These are phyloP conservation scores for Peronosclerospora sorghi DNA, from an alignment of 352 stramenopile species.

Conservation along the genomic window DNA sequence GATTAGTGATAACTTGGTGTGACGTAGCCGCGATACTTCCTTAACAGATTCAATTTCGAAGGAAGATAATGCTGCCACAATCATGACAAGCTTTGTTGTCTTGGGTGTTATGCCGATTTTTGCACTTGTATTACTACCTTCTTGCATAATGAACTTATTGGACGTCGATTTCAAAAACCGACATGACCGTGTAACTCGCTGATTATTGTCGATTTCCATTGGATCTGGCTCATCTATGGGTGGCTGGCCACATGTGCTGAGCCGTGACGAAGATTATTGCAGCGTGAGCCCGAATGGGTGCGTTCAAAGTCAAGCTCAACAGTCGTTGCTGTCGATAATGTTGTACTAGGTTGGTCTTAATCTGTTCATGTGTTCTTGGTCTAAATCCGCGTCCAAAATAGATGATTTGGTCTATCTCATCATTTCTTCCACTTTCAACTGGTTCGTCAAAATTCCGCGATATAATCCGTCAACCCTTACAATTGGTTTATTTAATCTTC, in stretches of 20 bases:
- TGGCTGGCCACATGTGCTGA: neutral
- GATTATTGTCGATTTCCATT: neutral
- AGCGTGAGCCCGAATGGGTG: neutral
- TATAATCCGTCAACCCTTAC: constrained; percentile 6
- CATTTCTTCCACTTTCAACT: constrained; percentile 9
- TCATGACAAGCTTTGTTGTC: no score
- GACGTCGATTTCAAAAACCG: neutral
- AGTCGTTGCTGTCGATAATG: neutral
- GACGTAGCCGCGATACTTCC: no score
- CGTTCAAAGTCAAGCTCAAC: constrained; percentile 1
- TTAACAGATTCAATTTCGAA: no score
- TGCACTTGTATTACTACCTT: no score
- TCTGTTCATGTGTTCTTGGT: neutral
- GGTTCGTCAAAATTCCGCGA: constrained; percentile 1
- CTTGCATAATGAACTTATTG: neutral
- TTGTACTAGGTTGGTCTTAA: constrained; percentile 2
- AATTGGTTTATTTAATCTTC: constrained; percentile 3
- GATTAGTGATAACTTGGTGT: no score
- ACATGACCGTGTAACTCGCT: neutral
- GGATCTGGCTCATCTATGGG: neutral
- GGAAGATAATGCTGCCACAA: no score
- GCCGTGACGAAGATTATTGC: neutral
- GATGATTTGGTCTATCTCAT: constrained; percentile 7
- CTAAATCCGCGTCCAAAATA: constrained; percentile 1
- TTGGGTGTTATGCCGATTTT: no score